These are phyloP conservation scores for Calocera cornea DNA, from an alignment of 768 basidiomycete genomes.

Conservation along the genomic window DNA sequence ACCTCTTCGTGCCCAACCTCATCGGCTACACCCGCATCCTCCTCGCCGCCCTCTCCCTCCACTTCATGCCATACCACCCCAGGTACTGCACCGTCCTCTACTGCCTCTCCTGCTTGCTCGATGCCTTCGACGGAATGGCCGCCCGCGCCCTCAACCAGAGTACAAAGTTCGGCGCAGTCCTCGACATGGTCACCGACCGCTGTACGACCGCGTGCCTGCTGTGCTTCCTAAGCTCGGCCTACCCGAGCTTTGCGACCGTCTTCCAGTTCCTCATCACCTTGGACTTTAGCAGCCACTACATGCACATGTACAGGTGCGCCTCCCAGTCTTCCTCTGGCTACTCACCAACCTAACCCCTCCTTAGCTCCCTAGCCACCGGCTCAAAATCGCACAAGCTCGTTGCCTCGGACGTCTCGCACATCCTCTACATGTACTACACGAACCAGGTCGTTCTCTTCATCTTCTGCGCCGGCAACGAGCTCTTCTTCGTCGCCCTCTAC, in stretches of 20 bases:
- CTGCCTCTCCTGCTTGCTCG: conserved; percentile 78
- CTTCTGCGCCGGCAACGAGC: conserved; percentile 88
- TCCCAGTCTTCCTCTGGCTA: background rate
- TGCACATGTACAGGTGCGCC: conserved; percentile 97
- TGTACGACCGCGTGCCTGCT: conserved; percentile 93
- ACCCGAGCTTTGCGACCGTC: conserved; percentile 66
- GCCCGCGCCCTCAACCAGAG: conserved; percentile 81
- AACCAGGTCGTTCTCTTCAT: conserved; percentile 70
- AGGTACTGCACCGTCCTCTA: conserved; percentile 84
- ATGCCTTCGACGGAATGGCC: conserved; percentile 89
- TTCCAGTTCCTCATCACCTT: conserved; percentile 95
- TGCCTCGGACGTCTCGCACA: conserved; percentile 80
- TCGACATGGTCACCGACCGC: conserved; percentile 99
- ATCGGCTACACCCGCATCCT: conserved; percentile 91
- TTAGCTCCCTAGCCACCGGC: conserved; percentile 86
- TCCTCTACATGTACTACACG: conserved; percentile 88
- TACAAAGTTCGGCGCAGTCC: conserved; percentile 90
- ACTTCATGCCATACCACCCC: conserved; percentile 91
- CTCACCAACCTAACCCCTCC: background rate
- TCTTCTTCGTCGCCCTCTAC: conserved; percentile 91
- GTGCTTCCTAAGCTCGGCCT: conserved; percentile 83
- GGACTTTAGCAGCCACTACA: conserved; percentile 97
- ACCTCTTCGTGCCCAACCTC: conserved; percentile 91
- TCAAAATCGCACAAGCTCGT: conserved; percentile 87
- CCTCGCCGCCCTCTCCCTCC: conserved; percentile 73